Evolutionary conservation across 2,329 filamentous ascomycete genomes (phyloP).

Genomic region (Colletotrichum limetticola): DNA sequence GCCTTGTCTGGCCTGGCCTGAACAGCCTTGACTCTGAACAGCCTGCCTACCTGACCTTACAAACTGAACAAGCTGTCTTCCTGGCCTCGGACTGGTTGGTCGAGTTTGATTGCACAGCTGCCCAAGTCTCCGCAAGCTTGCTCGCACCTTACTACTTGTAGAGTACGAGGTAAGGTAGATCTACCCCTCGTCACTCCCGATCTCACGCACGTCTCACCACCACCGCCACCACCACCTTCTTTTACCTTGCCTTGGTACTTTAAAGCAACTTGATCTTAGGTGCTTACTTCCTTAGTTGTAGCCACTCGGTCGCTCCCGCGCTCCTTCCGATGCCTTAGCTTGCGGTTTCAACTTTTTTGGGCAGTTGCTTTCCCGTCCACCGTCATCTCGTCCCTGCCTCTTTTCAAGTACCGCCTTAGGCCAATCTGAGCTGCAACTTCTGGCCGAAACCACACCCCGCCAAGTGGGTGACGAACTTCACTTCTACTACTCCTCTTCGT

Average conservation of each 20-base stretch:
- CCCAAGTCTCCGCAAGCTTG: background rate
- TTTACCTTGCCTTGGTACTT: too few relatives aligned
- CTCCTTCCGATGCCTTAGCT: slow-evolving; percentile 6
- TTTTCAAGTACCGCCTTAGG: background rate
- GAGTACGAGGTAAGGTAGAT: background rate
- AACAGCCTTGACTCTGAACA: background rate
- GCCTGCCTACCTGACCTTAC: too few relatives aligned
- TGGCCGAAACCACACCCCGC: background rate
- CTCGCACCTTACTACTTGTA: background rate
- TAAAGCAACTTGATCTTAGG: background rate
- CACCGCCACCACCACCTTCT: background rate
- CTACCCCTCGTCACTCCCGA: background rate
- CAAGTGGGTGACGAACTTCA: too few relatives aligned
- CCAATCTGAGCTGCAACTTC: background rate
- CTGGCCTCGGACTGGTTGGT: slow-evolving; percentile 1
- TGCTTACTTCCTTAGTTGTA: background rate
- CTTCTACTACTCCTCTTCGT: background rate
- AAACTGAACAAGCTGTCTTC: background rate
- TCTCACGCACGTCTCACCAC: background rate
- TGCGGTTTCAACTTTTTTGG: background rate
- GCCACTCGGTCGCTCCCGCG: slow-evolving; percentile 21
- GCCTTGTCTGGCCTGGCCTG: background rate
- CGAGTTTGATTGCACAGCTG: background rate
- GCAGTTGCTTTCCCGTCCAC: background rate
- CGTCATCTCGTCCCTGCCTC: background rate